Evolutionary conservation across 2,329 filamentous ascomycete genomes (phyloP), one percentile per base, ranked within the genome.

Genomic region (Phialophora expanda): DNA sequence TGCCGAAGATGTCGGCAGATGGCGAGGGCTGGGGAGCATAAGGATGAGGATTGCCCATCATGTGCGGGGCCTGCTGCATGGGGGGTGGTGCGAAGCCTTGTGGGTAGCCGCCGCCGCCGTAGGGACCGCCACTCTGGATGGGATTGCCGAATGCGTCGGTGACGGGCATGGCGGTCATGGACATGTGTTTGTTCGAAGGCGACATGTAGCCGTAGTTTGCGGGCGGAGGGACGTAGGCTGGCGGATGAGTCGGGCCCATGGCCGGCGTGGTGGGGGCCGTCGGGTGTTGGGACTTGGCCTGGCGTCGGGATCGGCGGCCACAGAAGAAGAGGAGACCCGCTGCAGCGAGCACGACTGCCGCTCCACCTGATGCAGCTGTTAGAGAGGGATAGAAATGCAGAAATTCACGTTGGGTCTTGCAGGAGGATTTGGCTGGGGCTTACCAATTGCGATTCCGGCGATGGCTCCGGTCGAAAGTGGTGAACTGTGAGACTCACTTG

Each of bases 71-170:
- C 24, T 20, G 50, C 57, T 51, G 50, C 56, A 54, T 60, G 17
- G 61, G 46, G 1, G 51, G 64, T 17, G 28, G 26, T 1, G 26
- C 24, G 22, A 60, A 65, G 28, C 57, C 57, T 30, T 30, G 30
- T 1, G 46, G 50, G 48, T 55, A 56, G 22, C 12, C 20, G 9
- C n/a, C 14, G 48, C 20, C 20, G 7, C n/a, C 44, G 34, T 55
- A 56, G 20, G 44, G 53, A 12, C 48, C 59, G 51, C 59, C 38
- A 22, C 26, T 55, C 3, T 28, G 56, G 7, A 59, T 48, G 5
- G 64, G 50, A 30, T 66, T 66, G 51, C 64, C 64, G 48, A 66
- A 66, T 4, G 64, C 64, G 32, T 66, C 64, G n/a, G 64, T 66
- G 7, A 61, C 41, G 5, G 64, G 58, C 32, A 22, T 48, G 22